Evolutionary conservation across 495 filamentous ascomycete genomes (phyloP).

Genomic region (Extremus antarcticus): DNA sequence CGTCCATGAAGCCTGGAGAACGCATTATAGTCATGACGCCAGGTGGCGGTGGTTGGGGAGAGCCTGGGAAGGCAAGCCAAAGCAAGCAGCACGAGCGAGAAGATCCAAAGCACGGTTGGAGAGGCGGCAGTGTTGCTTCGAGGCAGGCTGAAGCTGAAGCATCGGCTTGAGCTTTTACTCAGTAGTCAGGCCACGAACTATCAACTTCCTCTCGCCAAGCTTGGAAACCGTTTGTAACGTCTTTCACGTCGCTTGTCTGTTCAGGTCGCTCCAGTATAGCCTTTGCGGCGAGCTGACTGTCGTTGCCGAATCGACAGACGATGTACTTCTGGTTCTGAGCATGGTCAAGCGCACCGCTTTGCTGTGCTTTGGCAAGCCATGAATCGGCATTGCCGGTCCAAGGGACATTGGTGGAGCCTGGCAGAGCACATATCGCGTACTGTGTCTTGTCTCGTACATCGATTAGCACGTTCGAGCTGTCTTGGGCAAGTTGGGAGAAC

Average conservation of each 20-base stretch:
- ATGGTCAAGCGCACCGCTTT: constrained; percentile 10
- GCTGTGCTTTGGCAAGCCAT: constrained; percentile 11
- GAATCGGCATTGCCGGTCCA: constrained; percentile 37
- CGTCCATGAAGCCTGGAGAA: constrained; percentile 74
- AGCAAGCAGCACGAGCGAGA: constrained; percentile 23
- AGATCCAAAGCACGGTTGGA: constrained; percentile 51
- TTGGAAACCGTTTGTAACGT: constrained; percentile 69
- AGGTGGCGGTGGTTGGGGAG: constrained; percentile 66
- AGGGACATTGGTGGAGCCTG: constrained; percentile 67
- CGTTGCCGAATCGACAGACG: constrained; percentile 77
- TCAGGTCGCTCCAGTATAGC: constrained; percentile 57
- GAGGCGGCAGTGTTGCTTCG: constrained; percentile 46
- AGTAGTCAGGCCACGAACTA: constrained; percentile 56
- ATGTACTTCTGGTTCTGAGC: constrained; percentile 35
- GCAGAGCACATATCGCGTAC: constrained; percentile 67
- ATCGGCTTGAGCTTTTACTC: constrained; percentile 20
- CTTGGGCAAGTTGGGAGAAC: constrained; percentile 26
- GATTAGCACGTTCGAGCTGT: constrained; percentile 46
- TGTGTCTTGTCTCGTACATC: constrained; percentile 79
- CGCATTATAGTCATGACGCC: constrained; percentile 69
- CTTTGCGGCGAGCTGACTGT: constrained; percentile 70
- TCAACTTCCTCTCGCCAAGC: constrained; percentile 81
- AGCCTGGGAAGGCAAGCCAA: constrained; percentile 43
- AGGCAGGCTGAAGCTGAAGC: constrained; percentile 30
- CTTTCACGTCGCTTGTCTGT: constrained; percentile 52